Percentiles rank a stretch among this genome's conserved stretches.
Conservation (phyloP, 225 moss, liverwort and hornwort genomes). For the Anthoceros angustus region DNA sequence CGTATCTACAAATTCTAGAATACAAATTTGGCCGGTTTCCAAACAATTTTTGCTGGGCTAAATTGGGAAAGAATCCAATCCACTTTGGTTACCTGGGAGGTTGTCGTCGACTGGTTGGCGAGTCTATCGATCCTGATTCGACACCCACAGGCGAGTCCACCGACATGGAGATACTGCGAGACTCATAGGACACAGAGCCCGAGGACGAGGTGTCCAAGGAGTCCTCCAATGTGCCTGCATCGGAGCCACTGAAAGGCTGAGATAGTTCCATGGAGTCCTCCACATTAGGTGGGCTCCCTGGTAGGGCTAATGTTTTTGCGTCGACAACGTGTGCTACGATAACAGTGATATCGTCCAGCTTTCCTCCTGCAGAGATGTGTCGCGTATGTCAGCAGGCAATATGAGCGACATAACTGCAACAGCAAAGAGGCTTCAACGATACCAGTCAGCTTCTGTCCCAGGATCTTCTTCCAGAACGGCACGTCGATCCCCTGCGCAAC, state of each 20-base stretch:
- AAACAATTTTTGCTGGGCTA: too few relatives aligned
- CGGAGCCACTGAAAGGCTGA: background rate
- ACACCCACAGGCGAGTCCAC: background rate
- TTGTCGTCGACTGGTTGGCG: too few relatives aligned
- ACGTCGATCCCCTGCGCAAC: slow-evolving; percentile 51
- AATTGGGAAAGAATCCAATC: too few relatives aligned
- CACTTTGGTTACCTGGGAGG: too few relatives aligned
- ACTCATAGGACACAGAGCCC: background rate
- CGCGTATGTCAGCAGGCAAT: too few relatives aligned
- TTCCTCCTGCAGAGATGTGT: slow-evolving; percentile 47
- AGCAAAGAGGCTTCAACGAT: slow-evolving; percentile 8
- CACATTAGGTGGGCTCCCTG: background rate
- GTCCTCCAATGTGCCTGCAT: background rate
- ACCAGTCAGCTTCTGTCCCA: slow-evolving; percentile 59
- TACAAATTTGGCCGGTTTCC: too few relatives aligned
- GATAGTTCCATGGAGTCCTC: background rate
- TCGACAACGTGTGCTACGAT: slow-evolving; percentile 65
- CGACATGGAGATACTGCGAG: too few relatives aligned
- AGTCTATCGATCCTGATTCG: too few relatives aligned
- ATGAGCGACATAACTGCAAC: background rate
- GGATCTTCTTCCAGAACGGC: slow-evolving; percentile 56
- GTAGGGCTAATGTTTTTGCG: slow-evolving; percentile 9
- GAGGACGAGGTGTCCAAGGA: background rate
- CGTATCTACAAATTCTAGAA: too few relatives aligned
- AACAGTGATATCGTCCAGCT: slow-evolving; percentile 89